phyloP scores from a whole-genome alignment of 1,139 yeast species.

The Zygosaccharomyces sapae region DNA sequence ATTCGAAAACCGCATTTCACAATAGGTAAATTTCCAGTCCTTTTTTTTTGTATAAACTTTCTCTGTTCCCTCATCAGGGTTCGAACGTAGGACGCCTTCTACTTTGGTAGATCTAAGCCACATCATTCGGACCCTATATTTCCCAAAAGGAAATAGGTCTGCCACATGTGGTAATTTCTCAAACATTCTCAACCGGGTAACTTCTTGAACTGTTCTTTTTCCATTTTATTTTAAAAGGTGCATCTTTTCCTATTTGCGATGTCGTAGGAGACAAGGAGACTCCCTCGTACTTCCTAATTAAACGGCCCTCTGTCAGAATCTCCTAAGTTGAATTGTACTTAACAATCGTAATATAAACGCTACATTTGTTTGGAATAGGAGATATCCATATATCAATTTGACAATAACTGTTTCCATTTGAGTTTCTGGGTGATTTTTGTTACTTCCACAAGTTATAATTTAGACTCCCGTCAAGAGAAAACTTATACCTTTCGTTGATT shows the following conservation, averaged over 20 bases:
- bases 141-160: not conserved
- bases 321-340: not conserved
- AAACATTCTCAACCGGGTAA: not conserved
- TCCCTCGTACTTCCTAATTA: not conserved
- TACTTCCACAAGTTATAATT: no score
- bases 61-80: not conserved
- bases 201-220: not conserved
- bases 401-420: not conserved
- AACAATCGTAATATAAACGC: not conserved
- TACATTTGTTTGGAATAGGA: not conserved
- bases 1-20: no score
- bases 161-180: not conserved
- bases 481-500: not conserved
- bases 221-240: not conserved
- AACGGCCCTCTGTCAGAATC: not conserved
- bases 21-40: no score
- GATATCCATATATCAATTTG: no score
- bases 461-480: no score
- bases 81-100: not conserved
- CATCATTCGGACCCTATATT: not conserved
- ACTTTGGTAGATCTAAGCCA: not conserved
- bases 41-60: not conserved
- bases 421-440: not conserved
- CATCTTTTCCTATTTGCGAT: not conserved
- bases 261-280: not conserved